Base-by-base conservation (phyloP, 805 yeast species). In the Ogataea angusta region DNA sequence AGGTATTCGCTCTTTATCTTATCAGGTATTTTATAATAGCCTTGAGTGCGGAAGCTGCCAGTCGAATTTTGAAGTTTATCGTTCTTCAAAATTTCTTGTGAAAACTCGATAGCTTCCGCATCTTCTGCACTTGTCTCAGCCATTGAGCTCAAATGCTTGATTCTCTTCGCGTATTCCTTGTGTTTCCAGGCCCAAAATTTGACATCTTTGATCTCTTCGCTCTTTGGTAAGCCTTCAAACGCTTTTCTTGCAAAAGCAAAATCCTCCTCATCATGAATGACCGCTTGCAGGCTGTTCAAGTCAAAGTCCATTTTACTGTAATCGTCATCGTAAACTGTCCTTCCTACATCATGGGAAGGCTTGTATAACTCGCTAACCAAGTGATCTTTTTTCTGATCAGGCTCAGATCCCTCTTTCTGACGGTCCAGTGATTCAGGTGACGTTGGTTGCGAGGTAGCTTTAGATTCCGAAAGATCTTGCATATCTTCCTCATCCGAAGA, bases 241-340 rank as follows among this genome's bases (percentile, higher is more conserved):
- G 77, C 66, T 40, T 70, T 68, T 39, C 68, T 67, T 15, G 85
- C 70, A 13, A 83, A 55, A 26, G 55, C 58, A 34, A 80, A 63
- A 59, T 89, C 97, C 57, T 90, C 96, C 1, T 76, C 78, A 54
- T 89, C 96, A 51, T 76, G 78, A 5, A 89, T 62, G 2, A 78
- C 42, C 2, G 60, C 55, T 47, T 82, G 84, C 3, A 86, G 48
- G 14, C 68, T 67, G 5, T 64, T 66, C 16, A 88, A 52, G 32
- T 75, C 78, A 24, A 62, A 53, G 12, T 59, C 62, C 32, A 69
- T 69, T 5, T 70, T 62, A 3, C 53, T 65, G 42, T 68, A 49
- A 27, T 62, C 63, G 31, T 69, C 73, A 10, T 72, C 70, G 27
- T 63, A 72, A 2, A 83, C 88, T 0, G 88, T 72, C 10, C 57